phyloP scores from a whole-genome alignment of 441 rosid species.

The Raphanus hybrid region DNA sequence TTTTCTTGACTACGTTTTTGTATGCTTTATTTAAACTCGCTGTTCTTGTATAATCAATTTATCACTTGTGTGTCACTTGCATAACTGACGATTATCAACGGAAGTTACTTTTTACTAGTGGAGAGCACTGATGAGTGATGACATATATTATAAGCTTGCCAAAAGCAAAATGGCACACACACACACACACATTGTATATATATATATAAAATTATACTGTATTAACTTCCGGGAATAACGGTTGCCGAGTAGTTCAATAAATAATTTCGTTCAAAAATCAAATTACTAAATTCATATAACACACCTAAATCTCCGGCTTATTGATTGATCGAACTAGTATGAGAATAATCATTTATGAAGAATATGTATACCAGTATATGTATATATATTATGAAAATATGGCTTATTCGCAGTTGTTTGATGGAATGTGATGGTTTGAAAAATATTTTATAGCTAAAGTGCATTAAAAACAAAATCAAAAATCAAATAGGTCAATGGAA shows the following conservation, averaged over 20 bases:
- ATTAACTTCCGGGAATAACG: not conserved
- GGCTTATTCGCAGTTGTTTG: conserved; percentile 6
- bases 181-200: not conserved
- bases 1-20: too few species aligned
- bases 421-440: conserved; percentile 8
- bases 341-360: not conserved
- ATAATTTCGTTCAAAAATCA: conserved; percentile 11
- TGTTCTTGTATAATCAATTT: too few species aligned
- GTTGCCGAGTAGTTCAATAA: not conserved
- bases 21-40: too few species aligned
- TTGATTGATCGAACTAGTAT: conserved; percentile 12
- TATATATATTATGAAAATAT: not conserved
- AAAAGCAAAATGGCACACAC: not conserved
- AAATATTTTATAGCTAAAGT: not conserved
- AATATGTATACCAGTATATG: not conserved
- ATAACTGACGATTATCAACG: conserved; percentile 3
- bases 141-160: not conserved
- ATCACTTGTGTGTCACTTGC: conserved; percentile 1
- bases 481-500: conserved; percentile 34
- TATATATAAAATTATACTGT: too few species aligned
- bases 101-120: conserved; percentile 13
- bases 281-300: conserved; percentile 1
- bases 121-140: not conserved
- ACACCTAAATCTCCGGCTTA: conserved; percentile 5
- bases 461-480: conserved; percentile 14